Evolutionary conservation across 2,329 filamentous ascomycete genomes (phyloP), one percentile per base, ranked within the genome.

Genomic region (Fusarium miscanthi): DNA sequence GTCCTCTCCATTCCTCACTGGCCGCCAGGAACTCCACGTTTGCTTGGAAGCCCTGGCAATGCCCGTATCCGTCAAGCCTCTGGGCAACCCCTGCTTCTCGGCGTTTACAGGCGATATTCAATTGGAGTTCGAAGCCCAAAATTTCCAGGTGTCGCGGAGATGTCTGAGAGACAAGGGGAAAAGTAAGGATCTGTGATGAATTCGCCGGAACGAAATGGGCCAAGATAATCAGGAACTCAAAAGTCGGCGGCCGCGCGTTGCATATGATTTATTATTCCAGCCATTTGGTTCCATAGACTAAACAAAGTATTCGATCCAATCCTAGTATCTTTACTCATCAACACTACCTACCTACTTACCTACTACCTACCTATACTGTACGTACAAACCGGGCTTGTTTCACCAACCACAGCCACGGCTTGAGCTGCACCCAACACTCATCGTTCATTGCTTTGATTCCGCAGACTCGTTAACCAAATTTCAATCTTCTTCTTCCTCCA

Each of bases 381-480:
- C 38, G 40, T 59, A 41, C 40, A 51, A 74, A 60, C 58, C 33
- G 41, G 66, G 66, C 56, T 63, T 74, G 70, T 73, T 71, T 68
- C 66, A 73, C 70, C 54, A 64, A 59, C 66, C 53, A 58, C 43
- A 73, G 54, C 61, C 66, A 66, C 66, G 57, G 33, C 63, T 67
- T 58, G 62, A 64, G 57, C 69, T 63, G 63, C 63, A 64, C 30
- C 56, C 63, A 51, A 60, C 59, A 42, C 19, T 33, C 53, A 66
- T 64, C 59, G 27, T 35, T 40, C 23, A 49, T 57, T 57, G 63
- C 68, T 57, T 60, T 68, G 66, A 64, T 67, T 51, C 62, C 46
- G 56, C 61, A 23, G 38, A 35, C 42, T 68, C 41, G 49, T 37
- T 23, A 33, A 46, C 40, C 40, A 45, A 37, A 27, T 33, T 30